These are phyloP conservation scores for Galeopsis tetrahit DNA, from an alignment of 257 asterid species.

Conservation along the genomic window DNA sequence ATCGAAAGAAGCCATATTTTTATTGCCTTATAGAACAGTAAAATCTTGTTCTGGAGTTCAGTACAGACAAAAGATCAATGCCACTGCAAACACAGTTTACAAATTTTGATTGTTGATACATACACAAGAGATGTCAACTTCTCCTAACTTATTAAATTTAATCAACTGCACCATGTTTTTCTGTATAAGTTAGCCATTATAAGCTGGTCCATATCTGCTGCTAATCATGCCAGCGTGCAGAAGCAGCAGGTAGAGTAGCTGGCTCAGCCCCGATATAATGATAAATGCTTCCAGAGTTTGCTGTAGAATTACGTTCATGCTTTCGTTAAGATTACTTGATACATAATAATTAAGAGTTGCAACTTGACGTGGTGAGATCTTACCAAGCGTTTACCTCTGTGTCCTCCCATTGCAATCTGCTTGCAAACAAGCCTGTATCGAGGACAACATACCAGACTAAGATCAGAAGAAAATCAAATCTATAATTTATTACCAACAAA, in stretches of 20 bases:
- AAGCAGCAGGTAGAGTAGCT: conserved; percentile 64
- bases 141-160: neutral
- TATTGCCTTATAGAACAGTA: neutral
- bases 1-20: neutral
- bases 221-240: conserved; percentile 57
- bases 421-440: conserved; percentile 72
- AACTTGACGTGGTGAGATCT: neutral
- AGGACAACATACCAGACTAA: neutral
- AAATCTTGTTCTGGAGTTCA: neutral
- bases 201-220: conserved; percentile 50
- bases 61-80: neutral
- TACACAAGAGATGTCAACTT: neutral
- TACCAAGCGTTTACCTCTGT: conserved; percentile 76
- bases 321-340: neutral
- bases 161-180: neutral
- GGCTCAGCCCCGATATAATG: conserved; percentile 55
- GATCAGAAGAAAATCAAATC: neutral
- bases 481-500: neutral
- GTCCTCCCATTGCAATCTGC: conserved; percentile 84
- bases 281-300: conserved; percentile 82
- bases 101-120: neutral
- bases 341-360: conserved; percentile 1
- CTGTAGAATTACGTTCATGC: conserved; percentile 42
- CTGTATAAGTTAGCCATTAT: conserved; percentile 6
- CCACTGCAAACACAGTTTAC: neutral